phyloP scores from a whole-genome alignment of 2,329 filamentous ascomycete genomes.

The Calonectria pteridis region DNA sequence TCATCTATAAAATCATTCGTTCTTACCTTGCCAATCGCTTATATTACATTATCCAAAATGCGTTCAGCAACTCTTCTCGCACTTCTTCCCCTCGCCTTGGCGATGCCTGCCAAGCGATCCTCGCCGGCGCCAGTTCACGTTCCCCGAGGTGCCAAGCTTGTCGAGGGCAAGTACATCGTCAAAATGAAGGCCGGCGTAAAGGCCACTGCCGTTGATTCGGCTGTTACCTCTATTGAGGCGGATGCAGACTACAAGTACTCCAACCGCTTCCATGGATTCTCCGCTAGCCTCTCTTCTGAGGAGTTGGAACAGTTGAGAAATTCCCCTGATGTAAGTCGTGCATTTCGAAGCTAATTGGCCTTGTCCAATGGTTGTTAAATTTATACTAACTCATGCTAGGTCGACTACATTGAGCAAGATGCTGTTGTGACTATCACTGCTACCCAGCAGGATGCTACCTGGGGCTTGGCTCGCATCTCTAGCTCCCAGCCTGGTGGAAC shows the following conservation, averaged over 20 bases:
- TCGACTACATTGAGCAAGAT: conserved; percentile 57
- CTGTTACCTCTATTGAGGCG: conserved; percentile 46
- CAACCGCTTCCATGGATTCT: conserved; percentile 43
- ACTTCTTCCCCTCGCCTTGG: conserved; percentile 48
- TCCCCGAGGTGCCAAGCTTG: conserved; percentile 47
- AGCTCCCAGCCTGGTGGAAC: conserved; percentile 45
- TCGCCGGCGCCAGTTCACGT: conserved; percentile 51
- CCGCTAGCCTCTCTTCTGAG: conserved; percentile 41
- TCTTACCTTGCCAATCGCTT: background rate
- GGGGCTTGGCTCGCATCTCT: conserved; percentile 56
- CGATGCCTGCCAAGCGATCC: conserved; percentile 48
- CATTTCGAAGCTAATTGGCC: too few relatives aligned
- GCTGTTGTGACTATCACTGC: conserved; percentile 45
- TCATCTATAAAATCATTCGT: background rate
- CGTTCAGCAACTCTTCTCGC: conserved; percentile 49
- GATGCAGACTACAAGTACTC: conserved; percentile 49
- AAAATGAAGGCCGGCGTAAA: conserved; percentile 48
- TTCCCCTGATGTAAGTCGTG: conserved; percentile 41
- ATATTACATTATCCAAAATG: conserved; percentile 43
- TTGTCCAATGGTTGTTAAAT: background rate
- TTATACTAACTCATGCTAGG: conserved; percentile 26
- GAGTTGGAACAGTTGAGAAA: conserved; percentile 43
- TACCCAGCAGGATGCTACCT: conserved; percentile 53
- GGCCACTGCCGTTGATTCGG: conserved; percentile 37
- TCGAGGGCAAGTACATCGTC: conserved; percentile 55